phyloP scores from a whole-genome alignment of 352 stramenopile genomes.

The Pythium vanterpoolii region DNA sequence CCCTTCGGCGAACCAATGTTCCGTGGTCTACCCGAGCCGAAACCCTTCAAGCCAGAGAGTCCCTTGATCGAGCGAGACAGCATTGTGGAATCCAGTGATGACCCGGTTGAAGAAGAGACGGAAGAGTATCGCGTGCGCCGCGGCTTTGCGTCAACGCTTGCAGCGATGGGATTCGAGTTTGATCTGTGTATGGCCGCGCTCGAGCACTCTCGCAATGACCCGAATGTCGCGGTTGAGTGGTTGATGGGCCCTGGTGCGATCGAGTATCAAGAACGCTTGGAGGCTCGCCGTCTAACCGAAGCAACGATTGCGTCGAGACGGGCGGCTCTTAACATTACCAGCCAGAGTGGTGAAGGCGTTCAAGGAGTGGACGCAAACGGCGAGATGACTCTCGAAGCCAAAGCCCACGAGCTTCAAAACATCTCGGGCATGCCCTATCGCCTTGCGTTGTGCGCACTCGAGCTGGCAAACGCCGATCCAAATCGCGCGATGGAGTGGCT shows the following conservation, averaged over 20 bases:
- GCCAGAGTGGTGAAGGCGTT: not conserved
- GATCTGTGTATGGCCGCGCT: conserved; percentile 83
- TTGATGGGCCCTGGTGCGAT: conserved; percentile 73
- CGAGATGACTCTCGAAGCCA: conserved; percentile 45
- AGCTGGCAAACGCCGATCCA: conserved; percentile 75
- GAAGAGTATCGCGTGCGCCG: conserved; percentile 68
- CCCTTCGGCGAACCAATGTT: conserved; percentile 81
- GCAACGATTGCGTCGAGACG: conserved; percentile 35
- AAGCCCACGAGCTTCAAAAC: conserved; percentile 63
- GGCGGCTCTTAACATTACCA: conserved; percentile 9
- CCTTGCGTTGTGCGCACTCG: conserved; percentile 59
- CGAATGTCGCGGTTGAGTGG: conserved; percentile 84
- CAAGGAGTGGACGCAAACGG: not conserved
- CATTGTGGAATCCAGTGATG: conserved; percentile 33
- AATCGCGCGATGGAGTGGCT: conserved; percentile 88
- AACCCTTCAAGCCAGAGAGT: conserved; percentile 24
- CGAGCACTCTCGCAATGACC: conserved; percentile 77
- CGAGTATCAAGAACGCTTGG: conserved; percentile 70
- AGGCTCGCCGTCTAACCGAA: conserved; percentile 48
- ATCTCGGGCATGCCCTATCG: conserved; percentile 77
- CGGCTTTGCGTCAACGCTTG: conserved; percentile 77
- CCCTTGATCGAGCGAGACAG: not conserved
- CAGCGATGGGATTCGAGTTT: conserved; percentile 88
- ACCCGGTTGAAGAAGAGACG: conserved; percentile 70
- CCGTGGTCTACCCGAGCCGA: conserved; percentile 53